phyloP scores from a whole-genome alignment of 2,329 filamentous ascomycete genomes.

The Magnaporthales sp. region DNA sequence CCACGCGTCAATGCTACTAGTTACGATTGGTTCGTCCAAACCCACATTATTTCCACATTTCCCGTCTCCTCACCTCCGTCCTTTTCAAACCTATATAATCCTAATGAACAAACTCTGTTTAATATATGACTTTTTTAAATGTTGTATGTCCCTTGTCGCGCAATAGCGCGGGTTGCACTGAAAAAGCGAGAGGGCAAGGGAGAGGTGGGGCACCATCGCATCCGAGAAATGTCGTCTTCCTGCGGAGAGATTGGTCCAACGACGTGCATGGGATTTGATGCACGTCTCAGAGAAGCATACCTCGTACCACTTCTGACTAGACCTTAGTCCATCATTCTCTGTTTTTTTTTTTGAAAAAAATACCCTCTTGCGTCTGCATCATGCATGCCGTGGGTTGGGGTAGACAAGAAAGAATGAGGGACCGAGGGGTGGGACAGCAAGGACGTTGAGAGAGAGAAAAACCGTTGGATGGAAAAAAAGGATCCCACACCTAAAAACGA shows the following conservation, averaged over 20 bases:
- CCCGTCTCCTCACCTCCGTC: not conserved
- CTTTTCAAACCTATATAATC: not conserved
- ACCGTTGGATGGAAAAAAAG: not conserved
- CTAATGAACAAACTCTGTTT: not conserved
- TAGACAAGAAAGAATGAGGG: not conserved
- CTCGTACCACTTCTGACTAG: not conserved
- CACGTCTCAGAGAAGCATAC: not conserved
- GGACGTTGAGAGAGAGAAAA: not conserved
- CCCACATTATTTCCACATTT: not conserved
- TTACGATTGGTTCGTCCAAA: not conserved
- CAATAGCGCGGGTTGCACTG: not conserved
- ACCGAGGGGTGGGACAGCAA: not conserved
- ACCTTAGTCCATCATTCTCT: not conserved
- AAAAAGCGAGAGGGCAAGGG: not conserved
- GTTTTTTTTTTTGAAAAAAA: no score
- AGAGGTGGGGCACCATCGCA: not conserved
- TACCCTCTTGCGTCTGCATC: not conserved
- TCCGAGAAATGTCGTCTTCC: not conserved
- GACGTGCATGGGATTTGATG: not conserved
- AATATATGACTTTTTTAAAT: conserved; percentile 22
- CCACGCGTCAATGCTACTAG: not conserved
- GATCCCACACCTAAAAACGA: not conserved
- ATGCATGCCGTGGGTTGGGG: conserved; percentile 6
- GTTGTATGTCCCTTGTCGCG: not conserved
- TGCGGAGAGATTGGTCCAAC: not conserved